Evolutionary conservation across 768 basidiomycete genomes (phyloP), one percentile per base, ranked within the genome.

Genomic region (Trametes meyenii): DNA sequence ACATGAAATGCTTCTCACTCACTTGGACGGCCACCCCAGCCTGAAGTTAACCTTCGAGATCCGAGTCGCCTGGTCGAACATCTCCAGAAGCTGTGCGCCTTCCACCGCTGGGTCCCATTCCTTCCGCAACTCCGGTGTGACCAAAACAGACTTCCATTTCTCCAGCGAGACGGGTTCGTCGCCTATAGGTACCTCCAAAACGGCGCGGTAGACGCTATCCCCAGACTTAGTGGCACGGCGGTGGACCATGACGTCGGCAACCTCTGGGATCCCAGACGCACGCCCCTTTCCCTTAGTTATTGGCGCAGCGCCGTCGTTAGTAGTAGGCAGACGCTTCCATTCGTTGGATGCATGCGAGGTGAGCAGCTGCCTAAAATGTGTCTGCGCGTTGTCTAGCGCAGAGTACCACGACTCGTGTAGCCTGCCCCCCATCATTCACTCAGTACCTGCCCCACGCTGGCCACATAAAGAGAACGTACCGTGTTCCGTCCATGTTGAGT

Each of bases 1-100:
- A 42, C 8, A 43, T 4, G 2, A 21, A 26, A 19, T 2, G 38
- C 10, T 21, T 19, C 49, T 7, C 14, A 82, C 93, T 69, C 71
- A 96, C 95, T 89, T 95, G 58, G 94, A 95, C 58, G 96, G 96
- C 96, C 96, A 99, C 1, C 96, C 96, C 11, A 99, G 76, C 7
- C 88, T 87, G 72, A 93, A 98, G 64, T 94, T 92, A 0, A 94
- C 97, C 77, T 92, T 94, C 21, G 84, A 83, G 69, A 99, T 89
- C 61, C 94, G 79, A 8, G 94, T 96, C 63, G 83, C 83, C 42
- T 85, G 85, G 74, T 97, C 96, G 58, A 96, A 84, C 76, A 92
- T 80, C 74, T 98, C 95, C 42, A 98, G 76, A 16, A 94, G 76
- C 65, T 85, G 85, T 0, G 94, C 87, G 48, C 86, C 84, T 65